These are phyloP conservation scores for Exophiala bonariae DNA, from an alignment of 2,329 filamentous ascomycete genomes.

Conservation along the genomic window DNA sequence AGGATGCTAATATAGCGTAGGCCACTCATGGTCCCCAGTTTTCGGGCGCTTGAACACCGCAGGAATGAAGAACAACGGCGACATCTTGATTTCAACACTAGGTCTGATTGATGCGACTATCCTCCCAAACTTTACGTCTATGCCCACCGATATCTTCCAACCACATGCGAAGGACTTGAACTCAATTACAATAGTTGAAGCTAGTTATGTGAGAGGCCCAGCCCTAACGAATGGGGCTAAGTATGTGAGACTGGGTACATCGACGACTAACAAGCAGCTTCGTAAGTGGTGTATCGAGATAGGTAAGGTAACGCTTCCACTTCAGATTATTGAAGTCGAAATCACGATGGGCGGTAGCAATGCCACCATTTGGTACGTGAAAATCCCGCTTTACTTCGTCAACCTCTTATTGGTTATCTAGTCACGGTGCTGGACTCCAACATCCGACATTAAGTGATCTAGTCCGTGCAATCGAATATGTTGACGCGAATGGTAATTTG, in stretches of 20 bases:
- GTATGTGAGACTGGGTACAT: conserved; percentile 44
- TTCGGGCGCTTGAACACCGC: conserved; percentile 18
- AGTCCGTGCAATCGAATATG: conserved; percentile 48
- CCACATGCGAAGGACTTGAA: conserved; percentile 19
- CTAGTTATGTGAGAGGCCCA: conserved; percentile 16
- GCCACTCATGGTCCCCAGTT: conserved; percentile 23
- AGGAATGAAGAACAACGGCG: conserved; percentile 26
- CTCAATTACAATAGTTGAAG: conserved; percentile 18
- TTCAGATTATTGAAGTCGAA: conserved; percentile 52
- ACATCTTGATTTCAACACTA: conserved; percentile 43
- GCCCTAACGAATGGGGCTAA: conserved; percentile 30
- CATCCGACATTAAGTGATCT: conserved; percentile 48
- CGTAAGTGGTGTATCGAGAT: conserved; percentile 43
- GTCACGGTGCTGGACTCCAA: conserved; percentile 47
- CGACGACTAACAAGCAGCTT: conserved; percentile 49
- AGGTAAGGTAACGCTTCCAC: conserved; percentile 41
- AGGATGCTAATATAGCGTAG: too few species aligned
- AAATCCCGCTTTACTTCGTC: too few species aligned
- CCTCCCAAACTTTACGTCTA: conserved; percentile 21
- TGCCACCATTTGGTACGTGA: conserved; percentile 25
- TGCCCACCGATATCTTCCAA: conserved; percentile 17
- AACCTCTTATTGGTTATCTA: too few species aligned
- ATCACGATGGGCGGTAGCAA: conserved; percentile 50
- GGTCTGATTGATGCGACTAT: conserved; percentile 32
- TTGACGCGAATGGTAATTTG: conserved; percentile 44